Evolutionary conservation across 2,329 filamentous ascomycete genomes (phyloP), one percentile per base, ranked within the genome.

Genomic region (Sporothrix pseudoabietina): DNA sequence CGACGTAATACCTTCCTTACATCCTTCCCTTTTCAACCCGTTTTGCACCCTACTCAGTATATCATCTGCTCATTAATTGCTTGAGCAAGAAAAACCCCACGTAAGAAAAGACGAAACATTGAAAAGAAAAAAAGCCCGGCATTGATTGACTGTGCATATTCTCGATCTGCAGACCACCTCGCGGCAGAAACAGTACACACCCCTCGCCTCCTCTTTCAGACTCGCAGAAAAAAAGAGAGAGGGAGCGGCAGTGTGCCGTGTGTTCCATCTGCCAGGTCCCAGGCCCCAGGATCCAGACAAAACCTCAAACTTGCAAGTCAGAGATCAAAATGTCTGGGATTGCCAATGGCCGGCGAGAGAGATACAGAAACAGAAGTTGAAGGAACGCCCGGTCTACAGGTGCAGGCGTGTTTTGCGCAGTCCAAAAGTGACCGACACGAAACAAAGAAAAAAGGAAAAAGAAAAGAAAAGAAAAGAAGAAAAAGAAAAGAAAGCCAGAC

Each of bases 181-280:
- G 44, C 55, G 41, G 41, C 69, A 71, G 41, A 61, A 32, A 65
- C 69, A 65, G n/a, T 54, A 47, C 49, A 47, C 61, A 35, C 39
- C 41, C n/a, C 35, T 41, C 14, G 14, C 44, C 44, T 44, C 30
- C n/a, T 26, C 5, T 30, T 41, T 19, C 69, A 63, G 57, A 41
- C 44, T 54, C 52, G 57, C 69, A 71, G 41, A 49, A 19, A 49
- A 19, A 6, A 49, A 19, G 19, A 49, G 6, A 49, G 14, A 44
- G 22, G 52, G 19, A n/a, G 30, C 70, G 32, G 70, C 59, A 52
- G 14, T 52, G 47, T 54, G 32, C 71, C 59, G 57, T 55, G 26
- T 41, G 54, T 69, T 68, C 52, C 65, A 49, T 39, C 49, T 35
- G 54, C 65, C 65, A 59, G 30, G 71, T 70, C 44, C 72, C 72